Conservation (phyloP, 306 rosid genomes). For the Alnus rubra region DNA sequence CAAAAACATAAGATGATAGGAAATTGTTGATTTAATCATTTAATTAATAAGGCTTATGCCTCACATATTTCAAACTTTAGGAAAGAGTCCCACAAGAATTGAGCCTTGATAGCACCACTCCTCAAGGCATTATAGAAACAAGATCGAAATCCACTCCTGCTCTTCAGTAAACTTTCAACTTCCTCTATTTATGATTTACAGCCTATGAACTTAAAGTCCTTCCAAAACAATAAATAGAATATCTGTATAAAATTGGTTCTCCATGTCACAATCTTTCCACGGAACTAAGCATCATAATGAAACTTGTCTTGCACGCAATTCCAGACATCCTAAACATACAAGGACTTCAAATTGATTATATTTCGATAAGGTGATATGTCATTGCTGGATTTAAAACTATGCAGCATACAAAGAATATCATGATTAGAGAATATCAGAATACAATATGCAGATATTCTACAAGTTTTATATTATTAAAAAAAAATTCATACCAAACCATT, state of each 20-base stretch:
- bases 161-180: not conserved
- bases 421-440: not conserved
- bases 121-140: no score
- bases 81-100: no score
- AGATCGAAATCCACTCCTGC: no score
- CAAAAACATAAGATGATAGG: no score
- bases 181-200: no score
- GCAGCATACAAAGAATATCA: not conserved
- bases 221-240: not conserved
- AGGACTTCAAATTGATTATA: not conserved
- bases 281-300: not conserved
- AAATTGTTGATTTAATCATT: no score
- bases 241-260: not conserved
- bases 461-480: not conserved
- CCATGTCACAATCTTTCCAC: not conserved
- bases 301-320: not conserved
- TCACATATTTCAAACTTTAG: not conserved
- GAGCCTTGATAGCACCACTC: no score
- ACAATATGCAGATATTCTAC: not conserved
- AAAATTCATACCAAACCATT: conserved; percentile 61
- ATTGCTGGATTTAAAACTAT: not conserved
- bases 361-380: not conserved
- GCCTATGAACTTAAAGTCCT: no score
- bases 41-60: not conserved
- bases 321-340: not conserved